Conservation (phyloP, 208 protist genomes). For the Pavlovales sp. region DNA sequence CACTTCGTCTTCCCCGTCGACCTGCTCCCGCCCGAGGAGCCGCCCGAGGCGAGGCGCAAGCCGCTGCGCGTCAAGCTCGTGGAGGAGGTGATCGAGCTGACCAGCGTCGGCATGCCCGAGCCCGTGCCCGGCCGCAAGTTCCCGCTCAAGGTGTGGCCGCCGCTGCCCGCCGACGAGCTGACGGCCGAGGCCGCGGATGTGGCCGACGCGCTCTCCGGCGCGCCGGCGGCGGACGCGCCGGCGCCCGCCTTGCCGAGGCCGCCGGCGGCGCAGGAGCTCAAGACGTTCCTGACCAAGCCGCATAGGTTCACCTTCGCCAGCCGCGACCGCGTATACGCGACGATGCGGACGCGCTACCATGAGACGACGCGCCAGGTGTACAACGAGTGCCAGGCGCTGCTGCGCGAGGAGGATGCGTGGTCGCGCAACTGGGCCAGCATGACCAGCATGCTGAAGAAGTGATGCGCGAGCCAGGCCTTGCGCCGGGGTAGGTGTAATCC, state of each 20-base stretch:
- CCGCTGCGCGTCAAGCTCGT: neutral
- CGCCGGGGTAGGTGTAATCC: too few relatives aligned
- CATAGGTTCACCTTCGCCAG: neutral
- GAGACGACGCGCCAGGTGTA: neutral
- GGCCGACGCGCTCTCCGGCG: too few relatives aligned
- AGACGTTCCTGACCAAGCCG: neutral
- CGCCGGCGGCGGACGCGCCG: too few relatives aligned
- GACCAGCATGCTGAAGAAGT: neutral
- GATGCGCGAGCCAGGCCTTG: neutral
- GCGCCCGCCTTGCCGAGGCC: too few relatives aligned
- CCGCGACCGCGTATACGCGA: neutral
- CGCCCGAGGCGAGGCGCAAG: neutral
- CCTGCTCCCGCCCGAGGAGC: neutral
- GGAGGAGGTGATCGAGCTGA: neutral
- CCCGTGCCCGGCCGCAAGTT: neutral
- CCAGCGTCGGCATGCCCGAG: neutral
- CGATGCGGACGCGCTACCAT: neutral
- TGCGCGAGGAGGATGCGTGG: neutral
- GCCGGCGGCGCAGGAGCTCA: too few relatives aligned
- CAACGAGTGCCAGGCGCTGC: neutral
- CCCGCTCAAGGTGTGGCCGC: neutral
- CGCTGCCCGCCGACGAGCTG: neutral
- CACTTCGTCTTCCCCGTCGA: neutral
- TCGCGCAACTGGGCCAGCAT: neutral
- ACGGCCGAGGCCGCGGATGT: neutral